phyloP scores from a whole-genome alignment of 2,329 filamentous ascomycete genomes.

The Diplocarpon rosae region DNA sequence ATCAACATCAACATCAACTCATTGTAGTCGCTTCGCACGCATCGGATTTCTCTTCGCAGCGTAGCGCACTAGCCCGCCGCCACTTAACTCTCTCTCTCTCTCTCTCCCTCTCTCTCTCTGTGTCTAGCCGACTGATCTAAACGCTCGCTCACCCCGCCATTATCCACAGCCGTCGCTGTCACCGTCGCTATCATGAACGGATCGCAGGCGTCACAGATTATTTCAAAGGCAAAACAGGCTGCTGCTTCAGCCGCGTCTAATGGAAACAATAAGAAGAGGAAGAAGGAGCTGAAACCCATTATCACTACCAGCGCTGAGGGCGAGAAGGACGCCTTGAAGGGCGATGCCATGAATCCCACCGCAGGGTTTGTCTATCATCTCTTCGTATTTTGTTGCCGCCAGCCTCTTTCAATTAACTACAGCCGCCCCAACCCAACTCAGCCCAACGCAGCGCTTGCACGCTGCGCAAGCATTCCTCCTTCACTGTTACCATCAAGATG shows the following conservation, averaged over 20 bases:
- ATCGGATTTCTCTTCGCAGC: too few species aligned
- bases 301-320: constrained; percentile 42
- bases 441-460: not conserved
- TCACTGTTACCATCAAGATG: constrained; percentile 6
- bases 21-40: too few species aligned
- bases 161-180: too few species aligned
- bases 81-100: too few species aligned
- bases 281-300: constrained; percentile 50
- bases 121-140: too few species aligned
- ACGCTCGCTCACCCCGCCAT: too few species aligned
- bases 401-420: constrained; percentile 3
- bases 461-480: not conserved
- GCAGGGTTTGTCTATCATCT: constrained; percentile 27
- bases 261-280: constrained; percentile 43
- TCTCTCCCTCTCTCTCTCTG: too few species aligned
- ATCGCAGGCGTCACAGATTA: constrained; percentile 11
- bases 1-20: too few species aligned
- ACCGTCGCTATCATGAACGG: constrained; percentile 22
- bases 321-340: constrained; percentile 25
- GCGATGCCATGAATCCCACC: constrained; percentile 24
- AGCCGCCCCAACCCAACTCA: not conserved
- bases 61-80: too few species aligned
- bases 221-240: not conserved
- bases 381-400: constrained; percentile 4
- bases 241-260: constrained; percentile 36